Evolutionary conservation across 2,329 filamentous ascomycete genomes (phyloP), one percentile per base, ranked within the genome.

Genomic region (Cladosporium sp.): DNA sequence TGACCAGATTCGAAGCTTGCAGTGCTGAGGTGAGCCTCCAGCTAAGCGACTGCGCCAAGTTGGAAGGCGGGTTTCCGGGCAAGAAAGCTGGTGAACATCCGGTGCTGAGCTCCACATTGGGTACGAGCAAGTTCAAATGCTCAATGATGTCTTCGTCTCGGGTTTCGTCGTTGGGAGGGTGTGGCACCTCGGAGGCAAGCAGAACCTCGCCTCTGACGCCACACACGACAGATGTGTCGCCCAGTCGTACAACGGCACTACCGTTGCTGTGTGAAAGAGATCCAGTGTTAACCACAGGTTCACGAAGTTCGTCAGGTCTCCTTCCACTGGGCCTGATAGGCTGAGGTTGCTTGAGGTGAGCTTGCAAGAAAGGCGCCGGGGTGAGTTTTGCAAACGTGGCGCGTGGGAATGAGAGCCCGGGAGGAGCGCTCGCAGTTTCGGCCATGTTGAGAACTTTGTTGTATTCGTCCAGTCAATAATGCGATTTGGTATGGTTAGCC

Each of bases 141-240:
- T 81, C 79, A 26, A 86, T 73, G 57, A 72, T 48, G 54, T 73
- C 72, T 25, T 71, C 69, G 14, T 71, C 67, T 13, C 66, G 63
- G 14, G 56, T 49, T 16, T 77, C 73, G 11, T 72, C 70, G 32
- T 72, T 61, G 51, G 74, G 66, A 66, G 86, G 90, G 71, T 87
- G 88, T 57, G 89, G 89, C 66, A 96, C 91, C 75, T 92, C 88
- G 58, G 86, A 84, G 2, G 90, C 89, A 57, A 89, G 84, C 28
- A 99, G 82, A 7, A 96, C 89, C 79, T 99, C 95, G 61, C 85
- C 93, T 53, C 94, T 88, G 23, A 99, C 88, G 65, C 94, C 95
- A 76, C 93, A 97, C 43, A 99, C 93, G n/a, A 93, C 92, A 0
- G 92, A 93, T 1, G 94, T 98, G 77, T 96, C 92, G 56, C 95